A percentile compares a stretch with the other conserved stretches of the same genome.
Evolutionary conservation across 2,329 filamentous ascomycete species (phyloP).

Genomic region (Periconia digitata): DNA sequence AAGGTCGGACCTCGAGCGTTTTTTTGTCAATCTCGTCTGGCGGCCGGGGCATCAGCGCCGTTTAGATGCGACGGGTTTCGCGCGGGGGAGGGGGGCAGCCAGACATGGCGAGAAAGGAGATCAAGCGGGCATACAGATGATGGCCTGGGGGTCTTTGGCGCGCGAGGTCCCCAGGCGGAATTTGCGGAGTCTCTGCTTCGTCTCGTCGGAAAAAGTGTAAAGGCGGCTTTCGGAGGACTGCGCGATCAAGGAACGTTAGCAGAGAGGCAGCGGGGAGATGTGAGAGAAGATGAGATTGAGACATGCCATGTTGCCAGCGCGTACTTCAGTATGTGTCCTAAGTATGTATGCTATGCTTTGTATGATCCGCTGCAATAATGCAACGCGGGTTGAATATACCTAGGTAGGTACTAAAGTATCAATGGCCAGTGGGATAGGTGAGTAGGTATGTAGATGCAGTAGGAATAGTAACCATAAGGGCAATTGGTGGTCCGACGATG

Average conservation of each 20-base stretch:
- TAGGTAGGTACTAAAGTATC: too few species aligned
- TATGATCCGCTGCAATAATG: too few species aligned
- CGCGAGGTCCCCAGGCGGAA: constrained; percentile 91
- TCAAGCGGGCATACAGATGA: constrained; percentile 73
- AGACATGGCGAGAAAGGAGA: background rate
- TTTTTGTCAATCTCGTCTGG: constrained; percentile 88
- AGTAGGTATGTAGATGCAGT: background rate
- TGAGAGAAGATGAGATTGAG: background rate
- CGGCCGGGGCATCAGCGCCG: constrained; percentile 32
- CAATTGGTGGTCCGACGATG: background rate
- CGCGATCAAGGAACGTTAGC: constrained; percentile 7
- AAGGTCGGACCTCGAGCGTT: constrained; percentile 84
- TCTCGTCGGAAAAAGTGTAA: constrained; percentile 90
- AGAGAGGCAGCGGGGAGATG: background rate
- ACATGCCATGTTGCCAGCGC: constrained; percentile 24
- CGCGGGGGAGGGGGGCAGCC: background rate
- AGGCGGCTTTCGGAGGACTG: constrained; percentile 79
- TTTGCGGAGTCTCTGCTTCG: constrained; percentile 86
- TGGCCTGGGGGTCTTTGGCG: constrained; percentile 81
- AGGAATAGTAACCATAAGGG: background rate
- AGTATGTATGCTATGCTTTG: too few species aligned
- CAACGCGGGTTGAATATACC: background rate
- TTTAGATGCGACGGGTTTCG: constrained; percentile 1
- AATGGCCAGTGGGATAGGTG: background rate
- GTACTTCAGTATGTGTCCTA: too few species aligned